phyloP scores from a whole-genome alignment of 257 asterid species.

The Paulownia fortunei region DNA sequence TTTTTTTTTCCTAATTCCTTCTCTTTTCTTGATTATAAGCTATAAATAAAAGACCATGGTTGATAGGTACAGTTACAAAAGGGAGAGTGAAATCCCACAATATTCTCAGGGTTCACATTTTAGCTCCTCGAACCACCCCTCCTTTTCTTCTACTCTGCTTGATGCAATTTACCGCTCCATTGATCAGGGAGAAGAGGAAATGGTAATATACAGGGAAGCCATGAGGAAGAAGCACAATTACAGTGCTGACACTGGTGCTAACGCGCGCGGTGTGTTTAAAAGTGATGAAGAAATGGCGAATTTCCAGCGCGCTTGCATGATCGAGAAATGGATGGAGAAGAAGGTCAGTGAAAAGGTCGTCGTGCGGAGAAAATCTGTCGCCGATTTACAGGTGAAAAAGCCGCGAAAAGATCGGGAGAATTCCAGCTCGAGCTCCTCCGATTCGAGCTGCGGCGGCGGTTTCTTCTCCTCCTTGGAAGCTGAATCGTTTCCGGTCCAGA shows the following conservation, averaged over 20 bases:
- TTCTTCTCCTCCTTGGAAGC: constrained; percentile 68
- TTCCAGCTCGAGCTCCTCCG: constrained; percentile 78
- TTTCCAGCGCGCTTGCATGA: constrained; percentile 68
- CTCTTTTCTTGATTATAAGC: background rate
- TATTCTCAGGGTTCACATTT: background rate
- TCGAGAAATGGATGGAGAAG: constrained; percentile 94
- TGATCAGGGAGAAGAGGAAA: constrained; percentile 52
- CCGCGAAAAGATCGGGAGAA: constrained; percentile 45
- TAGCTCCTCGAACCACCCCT: constrained; percentile 43
- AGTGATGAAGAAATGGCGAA: constrained; percentile 62
- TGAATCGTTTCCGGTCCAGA: constrained; percentile 48
- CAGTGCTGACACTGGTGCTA: constrained; percentile 7
- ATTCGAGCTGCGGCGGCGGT: constrained; percentile 53
- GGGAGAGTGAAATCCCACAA: constrained; percentile 25
- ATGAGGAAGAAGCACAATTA: constrained; percentile 52
- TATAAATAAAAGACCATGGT: constrained; percentile 37
- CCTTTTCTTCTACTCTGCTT: constrained; percentile 79
- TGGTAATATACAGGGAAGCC: constrained; percentile 43
- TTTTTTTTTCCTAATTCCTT: background rate
- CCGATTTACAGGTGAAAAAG: constrained; percentile 52
- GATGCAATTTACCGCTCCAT: constrained; percentile 83
- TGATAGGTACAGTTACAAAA: constrained; percentile 41
- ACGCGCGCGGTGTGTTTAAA: constrained; percentile 30
- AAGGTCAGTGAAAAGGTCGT: constrained; percentile 48
- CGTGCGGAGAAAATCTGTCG: constrained; percentile 53